A percentile compares a stretch with the other conserved stretches of the same genome.
These are phyloP conservation scores for Coleophoma cylindrospora DNA, from an alignment of 2,329 filamentous ascomycete genomes.

Conservation along the genomic window DNA sequence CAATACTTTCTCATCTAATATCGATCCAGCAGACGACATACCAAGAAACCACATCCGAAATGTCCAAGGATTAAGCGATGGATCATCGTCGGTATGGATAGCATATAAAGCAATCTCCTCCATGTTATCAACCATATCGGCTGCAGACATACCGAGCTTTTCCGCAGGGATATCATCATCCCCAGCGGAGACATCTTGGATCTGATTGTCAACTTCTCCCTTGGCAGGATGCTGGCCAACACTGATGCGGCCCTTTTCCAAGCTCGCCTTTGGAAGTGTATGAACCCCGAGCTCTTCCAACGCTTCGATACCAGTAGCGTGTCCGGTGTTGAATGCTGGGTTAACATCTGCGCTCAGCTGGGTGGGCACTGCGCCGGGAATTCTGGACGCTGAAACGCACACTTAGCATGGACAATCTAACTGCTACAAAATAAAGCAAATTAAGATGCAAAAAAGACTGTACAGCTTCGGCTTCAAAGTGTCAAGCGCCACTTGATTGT, in stretches of 20 bases:
- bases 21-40: slow-evolving; percentile 3
- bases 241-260: too few relatives aligned
- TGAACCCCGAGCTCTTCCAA: slow-evolving; percentile 7
- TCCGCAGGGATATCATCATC: background rate
- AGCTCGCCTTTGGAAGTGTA: background rate
- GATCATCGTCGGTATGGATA: slow-evolving; percentile 31
- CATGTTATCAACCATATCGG: slow-evolving; percentile 1
- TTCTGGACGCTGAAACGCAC: slow-evolving; percentile 2
- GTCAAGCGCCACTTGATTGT: too few relatives aligned
- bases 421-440: background rate
- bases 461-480: background rate
- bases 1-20: background rate
- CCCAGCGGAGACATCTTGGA: background rate
- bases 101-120: slow-evolving; percentile 13
- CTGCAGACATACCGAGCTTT: background rate
- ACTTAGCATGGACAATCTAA: background rate
- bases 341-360: slow-evolving; percentile 4
- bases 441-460: background rate
- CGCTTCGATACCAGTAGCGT: slow-evolving; percentile 6
- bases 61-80: slow-evolving; percentile 27
- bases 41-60: slow-evolving; percentile 31
- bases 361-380: slow-evolving; percentile 5
- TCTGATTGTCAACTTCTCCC: background rate
- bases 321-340: slow-evolving; percentile 7
- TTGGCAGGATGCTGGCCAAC: background rate